phyloP scores from a whole-genome alignment of 441 rosid genomes.

The Aleurites moluccanus region DNA sequence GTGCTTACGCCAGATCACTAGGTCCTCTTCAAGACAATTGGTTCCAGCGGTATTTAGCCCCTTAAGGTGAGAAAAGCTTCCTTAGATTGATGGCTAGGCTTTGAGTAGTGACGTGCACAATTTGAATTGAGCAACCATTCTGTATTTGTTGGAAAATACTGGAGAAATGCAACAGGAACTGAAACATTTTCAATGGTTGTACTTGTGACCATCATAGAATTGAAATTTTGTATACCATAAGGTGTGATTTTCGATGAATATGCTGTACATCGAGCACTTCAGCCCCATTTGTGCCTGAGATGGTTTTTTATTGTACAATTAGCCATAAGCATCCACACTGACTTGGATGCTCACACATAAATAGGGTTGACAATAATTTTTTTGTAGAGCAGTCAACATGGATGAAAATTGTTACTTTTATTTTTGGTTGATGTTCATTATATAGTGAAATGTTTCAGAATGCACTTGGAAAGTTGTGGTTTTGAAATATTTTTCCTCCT shows the following conservation, averaged over 20 bases:
- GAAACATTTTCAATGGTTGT: conserved; percentile 2
- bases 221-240: conserved; percentile 20
- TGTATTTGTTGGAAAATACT: conserved; percentile 6
- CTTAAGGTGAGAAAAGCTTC: conserved; percentile 45
- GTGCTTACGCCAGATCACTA: conserved; percentile 78
- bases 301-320: conserved; percentile 10
- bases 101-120: conserved; percentile 3
- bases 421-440: conserved; percentile 1
- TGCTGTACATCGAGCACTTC: conserved; percentile 10
- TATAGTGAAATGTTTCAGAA: background rate
- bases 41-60: conserved; percentile 33
- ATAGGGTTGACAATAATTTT: conserved; percentile 7
- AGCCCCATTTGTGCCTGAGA: background rate
- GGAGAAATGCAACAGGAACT: conserved; percentile 19
- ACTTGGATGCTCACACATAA: background rate
- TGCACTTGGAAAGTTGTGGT: background rate
- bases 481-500: background rate
- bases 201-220: background rate
- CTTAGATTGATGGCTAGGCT: conserved; percentile 13
- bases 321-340: conserved; percentile 5
- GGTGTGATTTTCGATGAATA: conserved; percentile 10
- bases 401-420: background rate
- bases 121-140: conserved; percentile 8
- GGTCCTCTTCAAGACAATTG: conserved; percentile 41
- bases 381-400: conserved; percentile 1